A percentile compares a stretch with the other conserved stretches of the same genome.
These are phyloP conservation scores for Cryptococcus sp. DNA, from an alignment of 1,284 basidiomycete genomes.

Conservation along the genomic window DNA sequence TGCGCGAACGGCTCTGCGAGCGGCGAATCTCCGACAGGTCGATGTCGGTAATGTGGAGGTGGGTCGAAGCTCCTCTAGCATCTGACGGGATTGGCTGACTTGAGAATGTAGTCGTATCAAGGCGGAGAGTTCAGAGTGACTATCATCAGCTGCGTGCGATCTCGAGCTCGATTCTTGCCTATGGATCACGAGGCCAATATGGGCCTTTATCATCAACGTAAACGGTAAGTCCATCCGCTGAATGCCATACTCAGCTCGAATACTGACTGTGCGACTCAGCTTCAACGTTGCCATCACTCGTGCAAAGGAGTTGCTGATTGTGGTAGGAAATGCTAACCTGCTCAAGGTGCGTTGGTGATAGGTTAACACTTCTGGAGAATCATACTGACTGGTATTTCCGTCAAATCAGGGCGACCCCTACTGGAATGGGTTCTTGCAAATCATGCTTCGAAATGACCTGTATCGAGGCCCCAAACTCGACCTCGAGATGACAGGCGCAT, in stretches of 20 bases:
- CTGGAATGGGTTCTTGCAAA: constrained; percentile 44
- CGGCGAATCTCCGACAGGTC: constrained; percentile 37
- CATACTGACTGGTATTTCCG: background rate
- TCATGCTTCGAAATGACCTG: constrained; percentile 30
- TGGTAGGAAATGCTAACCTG: constrained; percentile 48
- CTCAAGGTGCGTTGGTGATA: constrained; percentile 23
- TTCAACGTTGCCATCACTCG: constrained; percentile 56
- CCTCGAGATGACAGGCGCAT: constrained; percentile 18
- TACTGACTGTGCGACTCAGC: constrained; percentile 11
- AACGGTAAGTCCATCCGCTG: constrained; percentile 29
- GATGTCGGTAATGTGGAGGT: constrained; percentile 53
- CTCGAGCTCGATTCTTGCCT: constrained; percentile 39
- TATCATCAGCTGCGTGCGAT: constrained; percentile 49
- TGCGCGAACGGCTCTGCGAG: constrained; percentile 46
- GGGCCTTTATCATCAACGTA: constrained; percentile 50
- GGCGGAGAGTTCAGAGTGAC: constrained; percentile 44
- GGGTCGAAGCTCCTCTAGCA: constrained; percentile 1
- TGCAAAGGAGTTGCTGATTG: constrained; percentile 52
- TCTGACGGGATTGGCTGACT: background rate
- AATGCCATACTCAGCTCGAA: background rate
- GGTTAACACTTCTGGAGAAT: background rate
- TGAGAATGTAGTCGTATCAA: constrained; percentile 24
- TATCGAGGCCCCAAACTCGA: constrained; percentile 23
- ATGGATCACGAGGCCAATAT: constrained; percentile 40
- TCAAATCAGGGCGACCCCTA: constrained; percentile 35